Evolutionary conservation across 2,329 filamentous ascomycete species (phyloP), one percentile per base, ranked within the genome.

Genomic region (Diaporthe sp.): DNA sequence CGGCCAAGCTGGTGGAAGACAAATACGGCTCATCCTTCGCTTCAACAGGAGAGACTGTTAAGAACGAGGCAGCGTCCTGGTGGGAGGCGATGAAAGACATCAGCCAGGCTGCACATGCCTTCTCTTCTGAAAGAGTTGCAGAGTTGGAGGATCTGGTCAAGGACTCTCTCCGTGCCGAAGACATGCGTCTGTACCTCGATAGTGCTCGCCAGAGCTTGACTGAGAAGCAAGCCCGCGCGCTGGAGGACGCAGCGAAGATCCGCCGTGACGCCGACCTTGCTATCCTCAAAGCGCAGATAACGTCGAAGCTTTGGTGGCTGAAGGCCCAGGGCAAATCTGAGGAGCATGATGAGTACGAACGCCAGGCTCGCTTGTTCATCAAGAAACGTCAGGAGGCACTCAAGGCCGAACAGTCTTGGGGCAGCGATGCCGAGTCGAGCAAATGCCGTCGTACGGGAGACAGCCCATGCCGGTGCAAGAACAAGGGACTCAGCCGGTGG

Each of bases 221-320:
- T 81, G 80, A 63, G 56, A 59, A 61, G 35, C 70, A 63, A 44
- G 44, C 39, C 27, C 70, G 59, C 17, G 37, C 44, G n/a, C 75
- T 84, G 2, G 81, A 84, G 66, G 81, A 86, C 10, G 47, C 63
- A 27, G 63, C 47, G n/a, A 68, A 68, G 47, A 9, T 68, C 22
- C 80, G 82, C 15, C 82, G 85, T 37, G 84, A 86, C 58, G 77
- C 88, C 2, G 81, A 86, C 35, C 79, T 90, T 7, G 81, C 83
- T 0, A 76, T 92, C 13, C 81, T 91, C 37, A 85, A 85, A 51
- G 88, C 90, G 19, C 90, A 91, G 78, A 83, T 92, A 35, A 83
- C 83, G 56, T 90, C 90, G 19, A 90, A 87, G 79, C 83, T 91
- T 42, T 85, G 87, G 82, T 92, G 89, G 89, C 82, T 92, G 66